phyloP scores from a whole-genome alignment of 805 yeast genomes.

The Wickerhamomyces rabaulensis region DNA sequence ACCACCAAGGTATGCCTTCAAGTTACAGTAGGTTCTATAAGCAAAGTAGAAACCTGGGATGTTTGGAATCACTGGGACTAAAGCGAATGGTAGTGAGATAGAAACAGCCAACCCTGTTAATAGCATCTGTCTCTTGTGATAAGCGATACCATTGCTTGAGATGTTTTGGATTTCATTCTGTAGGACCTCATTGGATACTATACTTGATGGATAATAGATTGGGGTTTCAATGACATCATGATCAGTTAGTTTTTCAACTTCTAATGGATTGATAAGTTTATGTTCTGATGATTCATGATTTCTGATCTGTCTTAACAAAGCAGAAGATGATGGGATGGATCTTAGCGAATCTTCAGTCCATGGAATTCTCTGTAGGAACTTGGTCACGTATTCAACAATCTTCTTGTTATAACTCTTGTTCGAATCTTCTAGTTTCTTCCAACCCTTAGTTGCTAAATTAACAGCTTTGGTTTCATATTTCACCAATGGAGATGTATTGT shows the following conservation, averaged over 20 bases:
- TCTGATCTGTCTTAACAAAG: slow-evolving; percentile 39
- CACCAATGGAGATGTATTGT: slow-evolving; percentile 31
- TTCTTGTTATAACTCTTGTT: slow-evolving; percentile 49
- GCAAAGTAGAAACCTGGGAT: slow-evolving; percentile 85
- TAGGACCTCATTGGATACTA: slow-evolving; percentile 28
- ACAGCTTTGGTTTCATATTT: slow-evolving; percentile 40
- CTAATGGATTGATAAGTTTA: slow-evolving; percentile 16
- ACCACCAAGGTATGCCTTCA: slow-evolving; percentile 73
- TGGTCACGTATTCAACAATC: slow-evolving; percentile 49
- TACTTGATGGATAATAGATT: slow-evolving; percentile 44
- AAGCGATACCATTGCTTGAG: slow-evolving; percentile 37
- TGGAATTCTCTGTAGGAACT: slow-evolving; percentile 57
- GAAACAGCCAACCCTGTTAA: slow-evolving; percentile 62
- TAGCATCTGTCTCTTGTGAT: slow-evolving; percentile 53
- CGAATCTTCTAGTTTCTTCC: slow-evolving; percentile 59
- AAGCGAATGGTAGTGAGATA: slow-evolving; percentile 69
- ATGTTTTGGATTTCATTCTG: slow-evolving; percentile 35
- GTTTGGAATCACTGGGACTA: slow-evolving; percentile 85
- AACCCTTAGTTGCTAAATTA: slow-evolving; percentile 46
- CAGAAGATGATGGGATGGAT: slow-evolving; percentile 65
- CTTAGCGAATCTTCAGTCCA: slow-evolving; percentile 76
- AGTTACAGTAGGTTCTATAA: slow-evolving; percentile 79
- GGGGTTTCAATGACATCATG: slow-evolving; percentile 30
- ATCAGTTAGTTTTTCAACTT: slow-evolving; percentile 13
- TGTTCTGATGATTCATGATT: slow-evolving; percentile 22